These are phyloP conservation scores for Pestalotiopsis sp. DNA, from an alignment of 2,329 filamentous ascomycete genomes.

Conservation along the genomic window DNA sequence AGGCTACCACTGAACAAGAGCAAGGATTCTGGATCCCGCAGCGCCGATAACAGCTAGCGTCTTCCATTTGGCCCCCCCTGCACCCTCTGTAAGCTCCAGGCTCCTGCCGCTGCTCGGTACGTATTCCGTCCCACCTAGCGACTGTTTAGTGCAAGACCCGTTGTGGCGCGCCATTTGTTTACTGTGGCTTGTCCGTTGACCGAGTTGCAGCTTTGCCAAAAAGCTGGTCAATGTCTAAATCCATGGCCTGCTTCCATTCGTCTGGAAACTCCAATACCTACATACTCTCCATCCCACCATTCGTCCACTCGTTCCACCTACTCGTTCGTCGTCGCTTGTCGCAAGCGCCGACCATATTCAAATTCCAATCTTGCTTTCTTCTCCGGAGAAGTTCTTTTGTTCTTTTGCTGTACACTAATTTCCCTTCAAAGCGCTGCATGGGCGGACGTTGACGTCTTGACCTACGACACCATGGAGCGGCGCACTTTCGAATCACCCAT, in stretches of 20 bases:
- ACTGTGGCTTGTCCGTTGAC: constrained; percentile 19
- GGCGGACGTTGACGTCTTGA: background rate
- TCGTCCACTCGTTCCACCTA: background rate
- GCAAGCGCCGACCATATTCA: background rate
- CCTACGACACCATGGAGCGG: constrained; percentile 46
- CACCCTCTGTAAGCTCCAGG: constrained; percentile 15
- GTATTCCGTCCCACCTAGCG: background rate
- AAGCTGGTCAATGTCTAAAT: constrained; percentile 1
- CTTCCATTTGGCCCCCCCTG: too few species aligned
- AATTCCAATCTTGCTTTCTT: background rate
- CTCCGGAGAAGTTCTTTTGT: background rate
- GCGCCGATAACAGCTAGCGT: too few species aligned
- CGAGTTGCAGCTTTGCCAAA: constrained; percentile 15
- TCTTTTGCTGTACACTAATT: constrained; percentile 1
- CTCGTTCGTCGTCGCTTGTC: background rate
- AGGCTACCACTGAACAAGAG: too few species aligned
- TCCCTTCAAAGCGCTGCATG: background rate
- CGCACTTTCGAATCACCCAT: constrained; percentile 64
- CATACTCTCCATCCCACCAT: background rate
- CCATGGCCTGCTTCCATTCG: background rate
- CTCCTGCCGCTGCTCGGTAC: background rate
- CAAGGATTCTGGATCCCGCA: too few species aligned
- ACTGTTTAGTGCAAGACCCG: background rate
- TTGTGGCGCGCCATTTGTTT: constrained; percentile 16
- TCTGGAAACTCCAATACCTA: background rate